These are phyloP conservation scores for Steccherinum ochraceum DNA, from an alignment of 768 basidiomycete genomes.

Conservation along the genomic window DNA sequence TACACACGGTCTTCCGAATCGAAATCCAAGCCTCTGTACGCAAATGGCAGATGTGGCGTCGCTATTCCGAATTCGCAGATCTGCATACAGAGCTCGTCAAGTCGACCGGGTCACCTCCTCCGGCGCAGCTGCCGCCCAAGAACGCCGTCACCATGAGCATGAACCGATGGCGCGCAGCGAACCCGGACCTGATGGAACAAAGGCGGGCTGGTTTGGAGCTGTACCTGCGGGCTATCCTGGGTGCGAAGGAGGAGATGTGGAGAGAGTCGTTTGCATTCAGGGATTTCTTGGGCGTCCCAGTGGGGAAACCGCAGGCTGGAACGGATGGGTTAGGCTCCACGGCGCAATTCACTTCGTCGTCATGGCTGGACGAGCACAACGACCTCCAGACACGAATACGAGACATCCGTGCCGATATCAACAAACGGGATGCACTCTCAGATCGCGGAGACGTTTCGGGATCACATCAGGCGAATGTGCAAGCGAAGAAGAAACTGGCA, in stretches of 20 bases:
- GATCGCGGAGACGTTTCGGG: slow-evolving; percentile 66
- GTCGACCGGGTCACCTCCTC: slow-evolving; percentile 76
- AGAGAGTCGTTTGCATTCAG: slow-evolving; percentile 71
- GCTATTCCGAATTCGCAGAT: slow-evolving; percentile 92
- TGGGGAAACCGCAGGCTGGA: slow-evolving; percentile 43
- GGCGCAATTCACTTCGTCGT: slow-evolving; percentile 60
- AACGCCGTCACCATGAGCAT: slow-evolving; percentile 57
- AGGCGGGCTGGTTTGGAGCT: slow-evolving; percentile 69
- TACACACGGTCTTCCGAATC: slow-evolving; percentile 80
- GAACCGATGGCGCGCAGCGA: slow-evolving; percentile 40
- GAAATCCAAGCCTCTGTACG: slow-evolving; percentile 83
- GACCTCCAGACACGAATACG: slow-evolving; percentile 73
- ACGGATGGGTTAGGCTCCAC: slow-evolving; percentile 18
- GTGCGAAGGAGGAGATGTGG: slow-evolving; percentile 79
- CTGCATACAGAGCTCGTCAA: slow-evolving; percentile 78
- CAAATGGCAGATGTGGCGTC: slow-evolving; percentile 90
- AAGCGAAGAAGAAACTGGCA: slow-evolving; percentile 81
- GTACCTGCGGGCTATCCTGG: slow-evolving; percentile 83
- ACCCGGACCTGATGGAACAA: slow-evolving; percentile 67
- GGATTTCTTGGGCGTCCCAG: slow-evolving; percentile 82
- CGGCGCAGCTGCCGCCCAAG: slow-evolving; percentile 79
- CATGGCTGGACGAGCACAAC: slow-evolving; percentile 88
- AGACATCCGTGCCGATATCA: slow-evolving; percentile 78
- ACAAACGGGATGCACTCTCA: slow-evolving; percentile 80
- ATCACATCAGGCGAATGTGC: slow-evolving; percentile 75